Base-by-base conservation (phyloP, 371 early-diverging fungal genomes). In the Actinomucor elegans region DNA sequence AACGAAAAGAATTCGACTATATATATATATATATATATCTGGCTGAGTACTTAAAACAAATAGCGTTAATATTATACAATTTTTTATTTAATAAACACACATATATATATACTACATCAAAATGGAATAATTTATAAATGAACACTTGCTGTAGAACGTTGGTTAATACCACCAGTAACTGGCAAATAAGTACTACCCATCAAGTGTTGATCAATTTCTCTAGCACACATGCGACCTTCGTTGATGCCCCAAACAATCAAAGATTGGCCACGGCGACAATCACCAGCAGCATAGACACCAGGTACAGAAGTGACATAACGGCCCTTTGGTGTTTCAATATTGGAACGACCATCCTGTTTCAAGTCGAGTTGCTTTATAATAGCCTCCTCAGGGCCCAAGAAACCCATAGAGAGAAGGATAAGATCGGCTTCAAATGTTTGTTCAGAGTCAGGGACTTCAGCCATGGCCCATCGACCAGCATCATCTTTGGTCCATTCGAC, bases 191-290 rank as follows among this genome's bases (percentile, higher is more conserved):
- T 84, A 50, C 64, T 84, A 47, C 90, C 88, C 75, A 77, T 82
- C 64, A 97, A 67, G 64, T 71, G 80, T 44, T 84, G 59, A 62
- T 97, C 98, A 11, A 96, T 81, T 65, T 95, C 94, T 27, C 96
- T 83, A 8, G 98, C 98, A 36, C 92, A 91, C 74, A 91, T 88
- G 24, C 98, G 86, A 36, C 98, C 98, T 75, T 97, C 98, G 69
- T 93, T 94, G 70, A 97, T 96, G 57, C 90, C 97, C 94, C 94
- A 94, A 18, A 97, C 98, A 59, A 97, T 91, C 51, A 97, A 69
- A 15, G 87, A 87, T 75, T 95, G 94, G 15, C 98, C 98, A 33
- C 97, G 85, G 15, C 96, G 87, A 68, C 96, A 95, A 77, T 97
- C 98, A 49, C 97, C 97, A 10, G 95, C 96, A n/a, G 96, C 96